These are phyloP conservation scores for Colletotrichum brevisporum DNA, from an alignment of 2,329 filamentous ascomycete genomes.

Conservation along the genomic window DNA sequence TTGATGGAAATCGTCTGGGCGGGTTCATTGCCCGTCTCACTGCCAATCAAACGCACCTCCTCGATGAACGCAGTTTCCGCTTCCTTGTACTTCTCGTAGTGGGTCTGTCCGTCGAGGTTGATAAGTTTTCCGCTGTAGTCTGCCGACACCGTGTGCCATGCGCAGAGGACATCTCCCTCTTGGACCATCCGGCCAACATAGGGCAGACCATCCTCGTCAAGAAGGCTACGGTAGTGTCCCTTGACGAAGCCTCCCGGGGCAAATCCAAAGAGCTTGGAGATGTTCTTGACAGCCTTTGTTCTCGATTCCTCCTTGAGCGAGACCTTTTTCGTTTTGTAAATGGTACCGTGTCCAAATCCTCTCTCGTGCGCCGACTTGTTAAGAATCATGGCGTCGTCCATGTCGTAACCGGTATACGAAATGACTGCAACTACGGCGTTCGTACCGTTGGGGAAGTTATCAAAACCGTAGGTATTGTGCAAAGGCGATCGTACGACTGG, in stretches of 20 bases:
- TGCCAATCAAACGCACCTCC: constrained; percentile 91
- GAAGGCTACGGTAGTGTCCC: constrained; percentile 76
- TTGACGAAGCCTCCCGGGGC: constrained; percentile 82
- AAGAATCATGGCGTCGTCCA: constrained; percentile 99
- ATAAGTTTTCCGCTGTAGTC: constrained; percentile 84
- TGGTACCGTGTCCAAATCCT: constrained; percentile 94
- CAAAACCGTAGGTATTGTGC: constrained; percentile 95
- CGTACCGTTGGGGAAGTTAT: constrained; percentile 97
- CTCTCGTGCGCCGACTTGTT: constrained; percentile 98
- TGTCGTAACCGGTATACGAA: constrained; percentile 98
- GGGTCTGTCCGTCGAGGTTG: constrained; percentile 88
- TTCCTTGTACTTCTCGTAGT: constrained; percentile 96
- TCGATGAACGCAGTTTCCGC: constrained; percentile 90
- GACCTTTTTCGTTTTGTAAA: constrained; percentile 98
- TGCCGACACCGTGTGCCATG: constrained; percentile 88
- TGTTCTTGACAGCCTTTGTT: constrained; percentile 74
- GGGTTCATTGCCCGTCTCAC: constrained; percentile 85
- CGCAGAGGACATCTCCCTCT: constrained; percentile 88
- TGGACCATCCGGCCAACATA: constrained; percentile 82
- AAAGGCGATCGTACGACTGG: constrained; percentile 92
- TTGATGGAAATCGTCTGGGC: constrained; percentile 93
- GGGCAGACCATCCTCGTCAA: constrained; percentile 92
- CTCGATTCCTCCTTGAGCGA: constrained; percentile 85
- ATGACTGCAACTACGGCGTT: constrained; percentile 98
- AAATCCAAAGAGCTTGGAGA: constrained; percentile 91